A percentile compares a stretch with the other conserved stretches of the same genome.
phyloP scores from a whole-genome alignment of 192 early-diverging fungal species.

The Backusella tarrabulga region DNA sequence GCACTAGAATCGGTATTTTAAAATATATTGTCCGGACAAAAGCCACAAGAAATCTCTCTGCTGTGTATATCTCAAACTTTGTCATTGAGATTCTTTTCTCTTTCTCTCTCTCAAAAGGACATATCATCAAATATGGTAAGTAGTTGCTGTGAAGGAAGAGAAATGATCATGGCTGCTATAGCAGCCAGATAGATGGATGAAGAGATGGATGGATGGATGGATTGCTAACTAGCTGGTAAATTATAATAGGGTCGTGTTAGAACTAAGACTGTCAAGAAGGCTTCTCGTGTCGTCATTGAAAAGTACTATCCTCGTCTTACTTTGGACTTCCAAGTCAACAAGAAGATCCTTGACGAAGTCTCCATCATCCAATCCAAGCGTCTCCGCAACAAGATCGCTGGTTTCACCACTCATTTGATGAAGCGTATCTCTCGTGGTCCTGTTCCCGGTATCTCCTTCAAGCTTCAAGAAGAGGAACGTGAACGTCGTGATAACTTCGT shows the following conservation, averaged over 20 bases:
- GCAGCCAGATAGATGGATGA: not conserved
- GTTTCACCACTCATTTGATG: constrained; percentile 99
- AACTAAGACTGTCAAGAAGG: constrained; percentile 99
- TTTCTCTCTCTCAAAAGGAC: constrained; percentile 11
- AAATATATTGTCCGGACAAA: not conserved
- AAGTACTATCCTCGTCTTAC: constrained; percentile 99
- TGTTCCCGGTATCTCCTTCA: constrained; percentile 99
- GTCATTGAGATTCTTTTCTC: not conserved
- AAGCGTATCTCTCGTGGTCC: constrained; percentile 98
- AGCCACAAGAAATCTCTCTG: not conserved
- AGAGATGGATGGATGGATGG: not conserved
- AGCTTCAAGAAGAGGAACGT: constrained; percentile 99
- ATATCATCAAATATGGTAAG: constrained; percentile 17
- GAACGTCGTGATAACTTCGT: constrained; percentile 99
- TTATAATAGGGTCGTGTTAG: constrained; percentile 83
- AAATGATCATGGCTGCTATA: not conserved
- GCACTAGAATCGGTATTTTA: not conserved
- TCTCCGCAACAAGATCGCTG: constrained; percentile 99
- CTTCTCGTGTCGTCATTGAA: constrained; percentile 99
- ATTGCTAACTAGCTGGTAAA: constrained; percentile 22
- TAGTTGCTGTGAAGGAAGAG: not conserved
- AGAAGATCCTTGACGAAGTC: constrained; percentile 97
- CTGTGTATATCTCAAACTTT: not conserved
- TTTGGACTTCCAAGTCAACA: constrained; percentile 99
- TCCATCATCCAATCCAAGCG: constrained; percentile 98